Conservation (phyloP, 345 rosid genomes). For the Heritiera littoralis region DNA sequence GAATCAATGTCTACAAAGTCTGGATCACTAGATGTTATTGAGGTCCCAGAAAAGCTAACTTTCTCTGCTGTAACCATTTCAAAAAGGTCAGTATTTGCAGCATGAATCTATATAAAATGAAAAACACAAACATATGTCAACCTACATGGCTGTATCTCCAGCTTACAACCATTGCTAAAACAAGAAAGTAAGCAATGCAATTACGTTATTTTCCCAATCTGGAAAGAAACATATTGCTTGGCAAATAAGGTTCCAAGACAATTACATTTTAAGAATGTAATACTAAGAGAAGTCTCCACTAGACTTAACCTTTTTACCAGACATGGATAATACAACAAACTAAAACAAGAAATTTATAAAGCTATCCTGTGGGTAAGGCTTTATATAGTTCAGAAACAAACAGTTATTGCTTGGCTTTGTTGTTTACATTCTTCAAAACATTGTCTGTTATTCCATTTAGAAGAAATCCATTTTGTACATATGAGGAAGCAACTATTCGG, state of each 20-base stretch:
- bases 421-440: not conserved
- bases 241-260: not conserved
- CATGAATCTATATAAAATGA: constrained; percentile 7
- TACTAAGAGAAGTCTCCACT: not conserved
- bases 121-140: not conserved
- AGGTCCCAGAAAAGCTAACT: constrained; percentile 32
- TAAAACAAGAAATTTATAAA: not conserved
- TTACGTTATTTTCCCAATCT: not conserved
- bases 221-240: constrained; percentile 3
- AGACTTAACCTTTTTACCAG: not conserved
- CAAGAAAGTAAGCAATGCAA: not conserved
- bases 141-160: not conserved
- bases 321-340: not conserved
- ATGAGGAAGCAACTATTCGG: not conserved
- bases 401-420: not conserved
- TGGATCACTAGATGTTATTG: constrained; percentile 32
- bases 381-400: not conserved
- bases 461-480: not conserved
- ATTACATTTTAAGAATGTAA: not conserved
- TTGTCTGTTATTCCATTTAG: not conserved
- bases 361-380: not conserved
- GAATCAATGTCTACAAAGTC: constrained; percentile 63
- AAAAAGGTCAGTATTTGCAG: constrained; percentile 22
- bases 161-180: constrained; percentile 6
- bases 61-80: constrained; percentile 39